phyloP scores from a whole-genome alignment of 2,329 filamentous ascomycete genomes.

The Calonectria naviculata region DNA sequence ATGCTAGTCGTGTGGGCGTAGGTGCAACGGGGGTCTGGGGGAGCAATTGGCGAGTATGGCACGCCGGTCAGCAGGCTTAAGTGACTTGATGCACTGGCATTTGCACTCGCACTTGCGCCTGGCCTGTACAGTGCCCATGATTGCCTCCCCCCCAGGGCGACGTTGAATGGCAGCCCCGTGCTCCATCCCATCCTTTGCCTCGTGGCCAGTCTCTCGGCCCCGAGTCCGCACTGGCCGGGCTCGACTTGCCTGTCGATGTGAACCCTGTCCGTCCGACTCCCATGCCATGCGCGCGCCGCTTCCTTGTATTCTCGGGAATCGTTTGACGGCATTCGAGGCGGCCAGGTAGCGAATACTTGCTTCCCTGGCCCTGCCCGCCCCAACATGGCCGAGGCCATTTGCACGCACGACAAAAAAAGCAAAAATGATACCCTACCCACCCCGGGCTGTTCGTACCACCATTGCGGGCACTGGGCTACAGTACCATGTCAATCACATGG shows the following conservation, averaged over 20 bases:
- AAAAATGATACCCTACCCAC: conserved; percentile 35
- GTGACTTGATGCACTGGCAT: conserved; percentile 5
- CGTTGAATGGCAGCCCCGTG: conserved; percentile 17
- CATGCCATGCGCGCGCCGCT: conserved; percentile 15
- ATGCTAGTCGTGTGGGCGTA: conserved; percentile 11
- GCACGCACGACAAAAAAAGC: conserved; percentile 29
- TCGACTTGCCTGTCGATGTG: not conserved
- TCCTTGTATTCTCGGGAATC: conserved; percentile 32
- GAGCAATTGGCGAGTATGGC: conserved; percentile 13
- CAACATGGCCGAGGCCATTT: conserved; percentile 15
- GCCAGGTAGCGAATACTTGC: conserved; percentile 32
- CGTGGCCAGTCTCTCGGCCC: conserved; percentile 10
- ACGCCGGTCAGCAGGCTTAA: conserved; percentile 20
- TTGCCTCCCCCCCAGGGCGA: conserved; percentile 11
- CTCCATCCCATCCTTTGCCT: conserved; percentile 11
- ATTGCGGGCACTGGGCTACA: conserved; percentile 30
- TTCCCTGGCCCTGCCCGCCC: conserved; percentile 5
- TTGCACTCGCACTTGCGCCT: conserved; percentile 16
- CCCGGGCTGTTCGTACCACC: conserved; percentile 39
- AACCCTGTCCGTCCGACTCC: conserved; percentile 15
- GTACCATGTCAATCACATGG: conserved; percentile 42
- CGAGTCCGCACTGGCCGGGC: conserved; percentile 21
- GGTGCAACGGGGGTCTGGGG: conserved; percentile 13
- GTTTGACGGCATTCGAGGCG: conserved; percentile 18
- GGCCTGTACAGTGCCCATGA: conserved; percentile 18